Evolutionary conservation across 495 filamentous ascomycete genomes (phyloP).

Genomic region (Saxispiralis lemnorum): DNA sequence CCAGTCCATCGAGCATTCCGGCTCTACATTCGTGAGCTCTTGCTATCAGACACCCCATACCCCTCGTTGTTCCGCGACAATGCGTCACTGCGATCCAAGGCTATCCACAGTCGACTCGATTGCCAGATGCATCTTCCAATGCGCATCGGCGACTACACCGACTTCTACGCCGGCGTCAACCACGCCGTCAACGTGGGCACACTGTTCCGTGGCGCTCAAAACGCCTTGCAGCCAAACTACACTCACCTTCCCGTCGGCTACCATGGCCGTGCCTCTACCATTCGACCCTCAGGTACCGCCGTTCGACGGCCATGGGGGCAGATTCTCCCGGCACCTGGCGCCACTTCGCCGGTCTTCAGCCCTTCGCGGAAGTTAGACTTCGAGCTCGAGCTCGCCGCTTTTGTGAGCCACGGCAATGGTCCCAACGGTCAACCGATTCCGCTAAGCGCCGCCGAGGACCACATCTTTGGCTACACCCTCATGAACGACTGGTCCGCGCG

Average conservation of each 20-base stretch:
- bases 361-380: conserved; percentile 19
- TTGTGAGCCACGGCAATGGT: conserved; percentile 12
- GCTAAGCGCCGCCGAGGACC: conserved; percentile 48
- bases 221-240: conserved; percentile 15
- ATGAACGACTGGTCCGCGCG: conserved; percentile 87
- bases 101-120: conserved; percentile 5
- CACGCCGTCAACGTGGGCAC: conserved; percentile 12
- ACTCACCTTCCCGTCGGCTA: conserved; percentile 26
- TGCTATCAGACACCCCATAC: conserved; percentile 30
- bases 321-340: conserved; percentile 9
- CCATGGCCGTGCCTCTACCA: conserved; percentile 62
- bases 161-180: conserved; percentile 15
- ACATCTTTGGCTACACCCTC: conserved; percentile 70
- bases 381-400: conserved; percentile 19
- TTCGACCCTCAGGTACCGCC: conserved; percentile 59
- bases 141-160: conserved; percentile 20
- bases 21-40: conserved; percentile 44
- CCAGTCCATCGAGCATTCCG: conserved; percentile 49
- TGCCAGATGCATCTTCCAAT: conserved; percentile 18
- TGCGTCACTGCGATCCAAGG: neutral
- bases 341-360: conserved; percentile 12
- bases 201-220: conserved; percentile 8
- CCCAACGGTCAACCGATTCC: conserved; percentile 7
- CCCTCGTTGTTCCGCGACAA: neutral
- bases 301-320: conserved; percentile 20